Evolutionary conservation across 1,139 yeast genomes (phyloP).

Genomic region (Suhomyces yuchorum): DNA sequence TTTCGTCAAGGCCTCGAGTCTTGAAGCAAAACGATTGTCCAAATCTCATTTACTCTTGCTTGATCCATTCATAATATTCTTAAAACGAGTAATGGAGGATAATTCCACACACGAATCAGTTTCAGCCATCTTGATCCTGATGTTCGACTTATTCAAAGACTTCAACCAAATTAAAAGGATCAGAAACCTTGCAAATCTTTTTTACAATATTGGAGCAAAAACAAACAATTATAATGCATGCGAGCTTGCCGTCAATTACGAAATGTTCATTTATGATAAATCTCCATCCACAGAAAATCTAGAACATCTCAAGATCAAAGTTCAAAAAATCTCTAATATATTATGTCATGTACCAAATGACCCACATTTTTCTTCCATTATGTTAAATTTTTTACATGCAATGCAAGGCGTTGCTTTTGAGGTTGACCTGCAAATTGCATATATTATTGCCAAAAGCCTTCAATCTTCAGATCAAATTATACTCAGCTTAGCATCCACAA

Average conservation of each 20-base stretch:
- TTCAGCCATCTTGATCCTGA: constrained; percentile 7
- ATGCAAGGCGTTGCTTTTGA: background rate
- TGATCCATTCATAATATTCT: constrained; percentile 25
- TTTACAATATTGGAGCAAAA: constrained; percentile 16
- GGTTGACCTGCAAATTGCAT: constrained; percentile 16
- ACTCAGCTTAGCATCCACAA: constrained; percentile 5
- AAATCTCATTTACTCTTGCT: constrained; percentile 24
- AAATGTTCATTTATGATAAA: constrained; percentile 20
- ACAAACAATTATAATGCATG: constrained; percentile 12
- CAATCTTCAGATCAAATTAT: background rate
- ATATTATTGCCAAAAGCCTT: constrained; percentile 16
- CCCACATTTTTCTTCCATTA: constrained; percentile 4
- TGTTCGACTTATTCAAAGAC: constrained; percentile 19
- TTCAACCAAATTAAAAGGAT: constrained; percentile 32
- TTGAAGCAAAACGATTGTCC: constrained; percentile 15
- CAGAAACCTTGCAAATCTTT: constrained; percentile 31
- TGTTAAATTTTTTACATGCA: constrained; percentile 7
- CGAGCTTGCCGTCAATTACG: constrained; percentile 25
- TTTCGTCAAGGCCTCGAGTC: constrained; percentile 3
- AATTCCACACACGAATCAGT: constrained; percentile 7
- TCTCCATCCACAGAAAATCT: constrained; percentile 17
- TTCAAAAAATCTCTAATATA: constrained; percentile 19
- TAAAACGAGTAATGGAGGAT: constrained; percentile 16
- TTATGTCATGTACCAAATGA: constrained; percentile 7
- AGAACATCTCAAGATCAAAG: constrained; percentile 18